Conservation (phyloP, 306 rosid genomes). For the Spatholobus suberectus region DNA sequence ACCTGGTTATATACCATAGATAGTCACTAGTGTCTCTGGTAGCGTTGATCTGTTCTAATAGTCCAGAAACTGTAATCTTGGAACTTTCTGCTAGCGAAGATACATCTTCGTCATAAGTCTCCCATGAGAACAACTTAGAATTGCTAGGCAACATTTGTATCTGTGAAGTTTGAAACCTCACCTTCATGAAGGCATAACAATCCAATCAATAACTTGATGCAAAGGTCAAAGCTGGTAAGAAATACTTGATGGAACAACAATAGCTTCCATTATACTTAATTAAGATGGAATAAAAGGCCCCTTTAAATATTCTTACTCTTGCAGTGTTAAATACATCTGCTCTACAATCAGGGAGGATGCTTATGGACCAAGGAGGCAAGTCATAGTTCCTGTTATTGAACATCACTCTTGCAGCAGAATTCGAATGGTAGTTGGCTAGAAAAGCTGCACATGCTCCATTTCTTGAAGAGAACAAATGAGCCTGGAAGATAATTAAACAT, state of each 20-base stretch:
- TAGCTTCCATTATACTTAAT: conserved; percentile 12
- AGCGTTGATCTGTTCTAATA: conserved; percentile 79
- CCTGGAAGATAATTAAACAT: conserved; percentile 56
- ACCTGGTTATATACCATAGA: conserved; percentile 96
- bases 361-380: conserved; percentile 96
- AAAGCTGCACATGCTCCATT: conserved; percentile 80
- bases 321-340: conserved; percentile 86
- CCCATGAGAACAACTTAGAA: conserved; percentile 77
- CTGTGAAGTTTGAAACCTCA: conserved; percentile 69
- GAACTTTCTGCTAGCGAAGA: conserved; percentile 71
- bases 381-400: conserved; percentile 77
- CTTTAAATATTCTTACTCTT: conserved; percentile 54
- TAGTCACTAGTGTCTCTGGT: conserved; percentile 91
- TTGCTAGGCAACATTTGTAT: conserved; percentile 69
- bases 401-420: conserved; percentile 64
- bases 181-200: conserved; percentile 59
- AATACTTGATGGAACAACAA: conserved; percentile 18
- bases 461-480: conserved; percentile 74
- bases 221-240: conserved; percentile 24
- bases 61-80: conserved; percentile 63
- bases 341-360: conserved; percentile 96
- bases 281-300: not conserved
- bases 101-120: conserved; percentile 73
- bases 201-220: conserved; percentile 35
- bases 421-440: conserved; percentile 71